These are phyloP conservation scores for Pleurotus cornucopiae DNA, from an alignment of 768 basidiomycete species.

Conservation along the genomic window DNA sequence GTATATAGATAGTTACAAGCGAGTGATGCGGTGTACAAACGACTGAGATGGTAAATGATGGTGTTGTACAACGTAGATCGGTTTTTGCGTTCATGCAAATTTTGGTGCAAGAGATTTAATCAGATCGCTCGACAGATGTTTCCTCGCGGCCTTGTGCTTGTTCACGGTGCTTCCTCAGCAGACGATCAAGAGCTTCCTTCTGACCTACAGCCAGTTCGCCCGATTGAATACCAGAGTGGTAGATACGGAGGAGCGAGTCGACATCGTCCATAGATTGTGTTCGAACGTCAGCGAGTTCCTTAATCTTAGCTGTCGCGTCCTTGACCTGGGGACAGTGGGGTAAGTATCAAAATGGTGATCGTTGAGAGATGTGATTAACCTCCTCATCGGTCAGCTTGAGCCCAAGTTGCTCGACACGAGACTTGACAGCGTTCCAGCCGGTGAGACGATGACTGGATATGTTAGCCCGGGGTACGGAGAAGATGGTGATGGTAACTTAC, in stretches of 20 bases:
- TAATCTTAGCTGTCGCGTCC: conserved; percentile 98
- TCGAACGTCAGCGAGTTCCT: conserved; percentile 96
- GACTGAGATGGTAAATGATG: too few species aligned
- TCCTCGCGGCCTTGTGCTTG: conserved; percentile 12
- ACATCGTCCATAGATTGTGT: conserved; percentile 99
- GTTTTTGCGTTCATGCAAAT: too few species aligned
- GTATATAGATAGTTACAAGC: too few species aligned
- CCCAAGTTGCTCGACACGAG: conserved; percentile 95
- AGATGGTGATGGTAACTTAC: conserved; percentile 31
- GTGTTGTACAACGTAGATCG: too few species aligned
- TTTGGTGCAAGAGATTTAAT: too few species aligned
- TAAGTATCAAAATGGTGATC: neutral
- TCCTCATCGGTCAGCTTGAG: conserved; percentile 87
- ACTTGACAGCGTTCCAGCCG: conserved; percentile 99
- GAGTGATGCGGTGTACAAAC: too few species aligned
- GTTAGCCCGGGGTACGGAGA: neutral
- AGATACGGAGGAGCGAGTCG: conserved; percentile 92
- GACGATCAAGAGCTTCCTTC: conserved; percentile 82
- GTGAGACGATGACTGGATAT: conserved; percentile 78
- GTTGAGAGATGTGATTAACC: conserved; percentile 32
- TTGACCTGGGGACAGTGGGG: conserved; percentile 58
- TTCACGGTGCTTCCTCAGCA: conserved; percentile 76
- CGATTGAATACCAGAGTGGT: conserved; percentile 89
- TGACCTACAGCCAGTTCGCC: conserved; percentile 95
- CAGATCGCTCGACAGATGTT: conserved; percentile 2